Conservation (phyloP, 495 filamentous ascomycete species). For the Penicillium silybi region DNA sequence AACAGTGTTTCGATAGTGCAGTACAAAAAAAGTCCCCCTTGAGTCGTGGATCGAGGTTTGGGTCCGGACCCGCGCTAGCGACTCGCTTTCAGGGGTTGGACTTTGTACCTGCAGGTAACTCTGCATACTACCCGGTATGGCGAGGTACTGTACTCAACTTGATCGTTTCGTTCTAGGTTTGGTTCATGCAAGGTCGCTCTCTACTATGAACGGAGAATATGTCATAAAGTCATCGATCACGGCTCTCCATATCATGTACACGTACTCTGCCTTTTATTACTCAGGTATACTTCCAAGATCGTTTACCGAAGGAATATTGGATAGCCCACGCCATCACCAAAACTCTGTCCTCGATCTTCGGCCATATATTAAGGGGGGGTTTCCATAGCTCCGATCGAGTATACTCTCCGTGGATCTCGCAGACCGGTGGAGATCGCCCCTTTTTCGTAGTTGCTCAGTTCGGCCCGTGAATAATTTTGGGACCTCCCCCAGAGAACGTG, state of each 20-base stretch:
- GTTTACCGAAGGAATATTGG: background rate
- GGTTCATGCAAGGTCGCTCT: background rate
- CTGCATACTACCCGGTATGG: background rate
- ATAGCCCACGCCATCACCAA: background rate
- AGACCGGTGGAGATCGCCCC: slow-evolving; percentile 1
- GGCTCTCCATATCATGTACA: too few relatives aligned
- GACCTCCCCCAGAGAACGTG: slow-evolving; percentile 6
- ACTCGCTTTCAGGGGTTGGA: slow-evolving; percentile 10
- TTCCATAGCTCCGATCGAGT: background rate
- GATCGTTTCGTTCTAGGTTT: background rate
- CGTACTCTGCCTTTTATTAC: too few relatives aligned
- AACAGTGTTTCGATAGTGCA: slow-evolving; percentile 21
- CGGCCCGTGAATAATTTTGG: background rate
- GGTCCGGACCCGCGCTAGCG: background rate
- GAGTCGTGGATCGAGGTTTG: slow-evolving; percentile 21
- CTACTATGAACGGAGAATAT: background rate
- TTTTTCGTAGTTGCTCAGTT: background rate
- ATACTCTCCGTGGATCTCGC: background rate
- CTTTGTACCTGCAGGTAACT: slow-evolving; percentile 1
- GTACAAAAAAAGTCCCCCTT: slow-evolving; percentile 16
- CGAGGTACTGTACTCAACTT: background rate
- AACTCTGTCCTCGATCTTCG: background rate
- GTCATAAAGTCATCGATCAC: background rate
- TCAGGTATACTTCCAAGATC: too few relatives aligned
- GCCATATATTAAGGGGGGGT: slow-evolving; percentile 1